Conservation (phyloP, 805 yeast species). For the Diddensiella caesifluorescens region DNA sequence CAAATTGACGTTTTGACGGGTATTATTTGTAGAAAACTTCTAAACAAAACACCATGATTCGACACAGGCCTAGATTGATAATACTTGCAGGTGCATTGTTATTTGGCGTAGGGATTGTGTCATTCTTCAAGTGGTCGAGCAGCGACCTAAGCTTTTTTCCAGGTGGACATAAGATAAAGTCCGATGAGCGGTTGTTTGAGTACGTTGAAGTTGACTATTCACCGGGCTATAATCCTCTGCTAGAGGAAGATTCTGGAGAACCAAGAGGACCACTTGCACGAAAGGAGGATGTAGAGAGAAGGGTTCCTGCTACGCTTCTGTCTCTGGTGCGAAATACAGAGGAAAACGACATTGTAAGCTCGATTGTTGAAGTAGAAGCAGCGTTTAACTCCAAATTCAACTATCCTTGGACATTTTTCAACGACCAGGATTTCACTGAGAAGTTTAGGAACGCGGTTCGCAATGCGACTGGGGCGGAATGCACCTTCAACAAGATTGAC, state of each 20-base stretch:
- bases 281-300: slow-evolving; percentile 1
- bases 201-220: slow-evolving; percentile 10
- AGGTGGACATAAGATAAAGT: too few relatives aligned
- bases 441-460: slow-evolving; percentile 46
- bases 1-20: too few relatives aligned
- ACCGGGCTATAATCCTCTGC: slow-evolving; percentile 10
- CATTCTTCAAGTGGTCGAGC: too few relatives aligned
- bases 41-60: too few relatives aligned
- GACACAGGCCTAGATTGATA: too few relatives aligned
- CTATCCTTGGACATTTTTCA: slow-evolving; percentile 79
- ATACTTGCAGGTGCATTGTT: too few relatives aligned
- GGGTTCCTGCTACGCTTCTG: slow-evolving; percentile 71
- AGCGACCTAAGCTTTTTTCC: too few relatives aligned
- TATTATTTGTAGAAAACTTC: too few relatives aligned
- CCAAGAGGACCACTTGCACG: slow-evolving; percentile 12
- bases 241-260: slow-evolving; percentile 6
- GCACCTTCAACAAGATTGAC: slow-evolving; percentile 41
- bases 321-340: slow-evolving; percentile 70
- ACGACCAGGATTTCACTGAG: slow-evolving; percentile 62
- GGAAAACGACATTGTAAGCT: slow-evolving; percentile 39
- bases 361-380: slow-evolving; percentile 58
- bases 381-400: slow-evolving; percentile 64
- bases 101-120: too few relatives aligned
- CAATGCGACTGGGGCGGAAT: slow-evolving; percentile 38
- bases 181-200: too few relatives aligned